Base-by-base conservation (phyloP, 1,139 yeast genomes). In the Pichia norvegensis region DNA sequence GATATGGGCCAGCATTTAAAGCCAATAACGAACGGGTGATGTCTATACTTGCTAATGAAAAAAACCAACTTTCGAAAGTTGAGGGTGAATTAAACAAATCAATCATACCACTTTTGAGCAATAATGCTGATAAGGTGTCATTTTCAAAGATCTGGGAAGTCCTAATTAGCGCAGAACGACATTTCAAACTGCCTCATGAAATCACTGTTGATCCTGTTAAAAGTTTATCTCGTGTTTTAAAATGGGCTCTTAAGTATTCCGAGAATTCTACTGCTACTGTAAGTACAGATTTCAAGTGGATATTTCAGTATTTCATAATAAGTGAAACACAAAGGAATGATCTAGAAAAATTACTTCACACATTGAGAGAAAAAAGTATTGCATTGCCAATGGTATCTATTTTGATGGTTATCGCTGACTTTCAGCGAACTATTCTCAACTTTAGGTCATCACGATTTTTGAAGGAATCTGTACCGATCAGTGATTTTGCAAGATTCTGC, bases 401-500 rank as follows among this genome's bases (percentile, higher is more conserved):
- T 14, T 37, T 43, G 3, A 41, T 44, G 4, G 40, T 55, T 4
- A 41, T 53, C 4, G 36, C 39, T 4, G 42, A 49, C 0, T 57
- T 49, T 41, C 47, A 52, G 47, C 5, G 37, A 23, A 23, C 33
- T 40, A 5, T 41, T 21, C 11, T 42, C n/a, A 36, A 41, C 40
- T 27, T 50, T 37, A 35, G 44, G 47, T 31, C 52, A 51, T 16
- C 52, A 14, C 27, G 38, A 31, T 40, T 61, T 31, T 44, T 61
- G 20, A 50, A 52, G 13, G 53, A 49, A n/a, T 52, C 58, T 7
- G 48, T 51, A 16, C 61, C 58, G 9, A 40, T 54, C 3, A 57
- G 62, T n/a, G 61, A 58, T 25, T 57, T 60, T 45, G 60, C 59
- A 8, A 46, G 56, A 21, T 61, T 57, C 44, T 59, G 61, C 39